Percentiles rank a stretch among this genome's conserved stretches.
Evolutionary conservation across 2,329 filamentous ascomycete genomes (phyloP).

Genomic region (Thelonectria discophora): DNA sequence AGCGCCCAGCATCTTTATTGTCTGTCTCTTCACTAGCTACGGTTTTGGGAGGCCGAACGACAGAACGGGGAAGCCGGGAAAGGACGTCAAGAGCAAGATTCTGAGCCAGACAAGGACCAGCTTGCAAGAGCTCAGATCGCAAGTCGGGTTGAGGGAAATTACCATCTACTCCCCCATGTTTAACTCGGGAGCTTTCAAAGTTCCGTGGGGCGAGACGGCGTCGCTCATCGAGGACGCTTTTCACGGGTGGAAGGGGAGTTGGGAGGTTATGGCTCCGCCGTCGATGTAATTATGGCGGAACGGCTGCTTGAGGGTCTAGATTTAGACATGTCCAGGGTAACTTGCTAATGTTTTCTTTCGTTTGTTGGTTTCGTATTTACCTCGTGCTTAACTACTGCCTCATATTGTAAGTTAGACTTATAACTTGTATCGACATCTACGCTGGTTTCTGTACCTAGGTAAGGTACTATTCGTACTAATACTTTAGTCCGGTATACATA

Average conservation of each 20-base stretch:
- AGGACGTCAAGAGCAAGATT: conserved; percentile 23
- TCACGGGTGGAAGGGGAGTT: conserved; percentile 22
- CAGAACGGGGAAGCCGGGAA: conserved; percentile 28
- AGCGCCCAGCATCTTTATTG: conserved; percentile 32
- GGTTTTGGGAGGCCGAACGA: conserved; percentile 30
- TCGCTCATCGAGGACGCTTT: conserved; percentile 31
- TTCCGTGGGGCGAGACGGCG: conserved; percentile 29
- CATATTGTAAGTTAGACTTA: no score
- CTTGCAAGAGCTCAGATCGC: conserved; percentile 21
- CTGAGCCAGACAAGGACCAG: conserved; percentile 29
- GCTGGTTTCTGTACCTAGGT: no score
- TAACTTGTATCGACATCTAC: no score
- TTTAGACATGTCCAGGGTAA: no score
- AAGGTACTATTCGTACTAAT: no score
- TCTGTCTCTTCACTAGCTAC: conserved; percentile 35
- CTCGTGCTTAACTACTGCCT: no score
- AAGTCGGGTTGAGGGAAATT: conserved; percentile 5
- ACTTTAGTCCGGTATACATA: no score
- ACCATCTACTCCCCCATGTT: conserved; percentile 35
- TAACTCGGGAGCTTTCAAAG: conserved; percentile 32
- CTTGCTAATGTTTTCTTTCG: no score
- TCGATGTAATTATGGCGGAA: not conserved
- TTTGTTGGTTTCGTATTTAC: no score
- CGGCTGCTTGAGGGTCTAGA: no score
- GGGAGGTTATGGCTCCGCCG: conserved; percentile 35